Evolutionary conservation across 495 filamentous ascomycete species (phyloP), one percentile per base, ranked within the genome.

Genomic region (Beverwykella pulmonaria): DNA sequence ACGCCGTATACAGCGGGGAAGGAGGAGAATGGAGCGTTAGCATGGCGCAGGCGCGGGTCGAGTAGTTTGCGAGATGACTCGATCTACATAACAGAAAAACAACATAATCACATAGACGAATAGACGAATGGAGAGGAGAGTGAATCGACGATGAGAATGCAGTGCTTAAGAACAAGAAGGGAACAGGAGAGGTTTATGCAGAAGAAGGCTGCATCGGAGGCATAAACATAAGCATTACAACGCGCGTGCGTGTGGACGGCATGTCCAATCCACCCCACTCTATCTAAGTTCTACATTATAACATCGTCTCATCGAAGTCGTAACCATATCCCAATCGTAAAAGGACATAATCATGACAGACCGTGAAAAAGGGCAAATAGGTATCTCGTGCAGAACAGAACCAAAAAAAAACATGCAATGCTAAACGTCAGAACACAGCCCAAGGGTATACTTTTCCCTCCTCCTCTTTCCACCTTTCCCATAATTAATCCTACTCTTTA

Each of bases 361-460:
- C n/a, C n/a, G n/a, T n/a, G n/a, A n/a, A 14, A 44, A 44, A 44
- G 39, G 5, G 39, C 17, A 44, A 44, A 44, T 3, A 15, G 39
- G 39, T 44, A 44, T 44, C 39, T 44, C 39, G 39, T 44, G 17
- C 39, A 44, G 32, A 34, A 34, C 32, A 6, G n/a, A n/a, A n/a
- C n/a, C n/a, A n/a, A n/a, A n/a, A 34, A 12, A 34, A 34, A 34
- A 5, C 5, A 12, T 12, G 32, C 32, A 34, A 12, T 34, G 32
- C 32, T 6, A 34, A 44, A 44, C 17, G 39, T 44, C 39, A 44
- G 39, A 44, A 44, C 39, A 4, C 6, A 44, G 39, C 39, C 39
- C 39, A 44, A 44, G 39, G 39, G 39, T 44, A 44, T 44, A 44
- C 39, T 44, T 44, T 44, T 44, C 39, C 39, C 39, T 44, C 39